These are phyloP conservation scores for Penicillium sumatraense DNA, from an alignment of 2,329 filamentous ascomycete genomes.

Conservation along the genomic window DNA sequence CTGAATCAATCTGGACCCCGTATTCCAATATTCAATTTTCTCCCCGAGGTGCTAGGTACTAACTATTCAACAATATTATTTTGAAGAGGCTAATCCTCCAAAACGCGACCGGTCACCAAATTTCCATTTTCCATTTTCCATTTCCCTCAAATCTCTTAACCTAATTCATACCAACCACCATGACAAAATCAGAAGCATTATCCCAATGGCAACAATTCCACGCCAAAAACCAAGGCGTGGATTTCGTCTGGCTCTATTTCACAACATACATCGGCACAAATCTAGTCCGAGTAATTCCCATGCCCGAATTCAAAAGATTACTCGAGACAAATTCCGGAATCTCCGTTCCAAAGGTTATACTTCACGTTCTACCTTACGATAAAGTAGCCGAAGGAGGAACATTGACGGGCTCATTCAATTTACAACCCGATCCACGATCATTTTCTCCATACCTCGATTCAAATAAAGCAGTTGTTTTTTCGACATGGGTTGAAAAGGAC, in stretches of 20 bases:
- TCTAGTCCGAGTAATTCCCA: background rate
- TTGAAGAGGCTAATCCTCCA: too few species aligned
- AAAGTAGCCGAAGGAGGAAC: background rate
- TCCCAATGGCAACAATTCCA: background rate
- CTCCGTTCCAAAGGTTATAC: background rate
- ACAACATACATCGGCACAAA: background rate
- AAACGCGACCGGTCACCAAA: too few species aligned
- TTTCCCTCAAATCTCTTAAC: background rate
- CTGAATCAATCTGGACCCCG: too few species aligned
- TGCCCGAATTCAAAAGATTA: background rate
- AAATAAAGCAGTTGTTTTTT: background rate
- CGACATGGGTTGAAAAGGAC: background rate
- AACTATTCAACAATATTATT: too few species aligned
- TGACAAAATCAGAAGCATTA: background rate
- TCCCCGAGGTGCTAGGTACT: too few species aligned
- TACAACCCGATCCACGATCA: background rate
- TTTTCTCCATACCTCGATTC: background rate
- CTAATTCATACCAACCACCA: background rate
- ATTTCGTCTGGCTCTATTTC: background rate
- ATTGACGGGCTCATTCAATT: background rate
- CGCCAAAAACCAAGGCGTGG: background rate
- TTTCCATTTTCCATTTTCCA: too few species aligned
- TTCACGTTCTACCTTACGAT: background rate
- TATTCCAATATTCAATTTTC: too few species aligned
- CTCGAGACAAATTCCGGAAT: background rate